Percentiles rank a stretch among this genome's conserved stretches.
These are phyloP conservation scores for Nothomitra cinnamomea DNA, from an alignment of 2,329 filamentous ascomycete genomes.

Conservation along the genomic window DNA sequence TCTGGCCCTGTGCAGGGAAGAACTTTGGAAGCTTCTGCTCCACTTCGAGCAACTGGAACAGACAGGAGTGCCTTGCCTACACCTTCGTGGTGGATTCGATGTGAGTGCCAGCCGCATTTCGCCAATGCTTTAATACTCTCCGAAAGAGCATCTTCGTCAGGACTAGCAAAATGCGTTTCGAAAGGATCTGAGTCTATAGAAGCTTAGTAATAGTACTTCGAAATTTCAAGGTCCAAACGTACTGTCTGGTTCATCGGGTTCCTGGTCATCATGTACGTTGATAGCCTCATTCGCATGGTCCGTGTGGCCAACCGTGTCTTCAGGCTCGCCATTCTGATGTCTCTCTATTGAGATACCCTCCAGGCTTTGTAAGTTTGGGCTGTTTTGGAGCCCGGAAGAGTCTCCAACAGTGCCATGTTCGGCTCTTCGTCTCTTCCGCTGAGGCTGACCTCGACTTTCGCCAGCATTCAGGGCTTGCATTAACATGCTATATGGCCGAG, in stretches of 20 bases:
- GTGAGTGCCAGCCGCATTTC: conserved; percentile 30
- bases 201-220: not conserved
- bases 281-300: conserved; percentile 11
- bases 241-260: conserved; percentile 10
- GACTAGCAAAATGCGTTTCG: conserved; percentile 58
- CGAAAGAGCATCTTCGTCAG: conserved; percentile 43
- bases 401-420: not conserved
- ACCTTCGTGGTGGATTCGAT: conserved; percentile 20
- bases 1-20: conserved; percentile 18
- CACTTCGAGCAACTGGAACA: not conserved
- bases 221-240: conserved; percentile 8
- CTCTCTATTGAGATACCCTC: conserved; percentile 14
- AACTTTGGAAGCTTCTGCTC: conserved; percentile 1
- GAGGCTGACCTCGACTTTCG: conserved; percentile 25
- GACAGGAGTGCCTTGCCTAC: not conserved
- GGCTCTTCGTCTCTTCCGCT: conserved; percentile 27
- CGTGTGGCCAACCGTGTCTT: not conserved
- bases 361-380: too few relatives aligned
- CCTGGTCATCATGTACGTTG: conserved; percentile 9
- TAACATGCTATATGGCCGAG: conserved; percentile 38
- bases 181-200: conserved; percentile 47
- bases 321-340: conserved; percentile 23
- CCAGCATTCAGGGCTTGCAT: conserved; percentile 35
- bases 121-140: conserved; percentile 30
- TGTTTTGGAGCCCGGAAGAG: not conserved